A percentile compares a stretch with the other conserved stretches of the same genome.
phyloP scores from a whole-genome alignment of 768 basidiomycete genomes.

The Agaricus sinodeliciosus region DNA sequence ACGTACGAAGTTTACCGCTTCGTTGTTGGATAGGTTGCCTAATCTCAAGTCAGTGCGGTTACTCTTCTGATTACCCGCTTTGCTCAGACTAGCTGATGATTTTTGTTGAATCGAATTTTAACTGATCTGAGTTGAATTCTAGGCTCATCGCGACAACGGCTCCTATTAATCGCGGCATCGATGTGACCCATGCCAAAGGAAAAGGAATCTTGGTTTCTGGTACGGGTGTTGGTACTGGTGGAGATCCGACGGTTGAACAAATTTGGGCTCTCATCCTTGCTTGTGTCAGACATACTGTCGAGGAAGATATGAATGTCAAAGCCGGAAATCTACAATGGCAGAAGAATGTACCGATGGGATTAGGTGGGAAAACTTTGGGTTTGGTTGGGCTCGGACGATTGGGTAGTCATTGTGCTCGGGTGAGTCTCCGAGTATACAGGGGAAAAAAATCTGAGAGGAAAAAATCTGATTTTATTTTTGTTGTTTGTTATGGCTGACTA shows the following conservation, averaged over 20 bases:
- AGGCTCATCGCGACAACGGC: slow-evolving; percentile 58
- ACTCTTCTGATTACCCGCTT: not conserved
- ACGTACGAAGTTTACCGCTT: slow-evolving; percentile 47
- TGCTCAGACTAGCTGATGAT: too few relatives aligned
- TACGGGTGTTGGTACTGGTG: slow-evolving; percentile 27
- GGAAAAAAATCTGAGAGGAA: not conserved
- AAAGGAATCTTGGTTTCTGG: slow-evolving; percentile 49
- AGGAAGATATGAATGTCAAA: slow-evolving; percentile 45
- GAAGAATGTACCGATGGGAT: slow-evolving; percentile 38
- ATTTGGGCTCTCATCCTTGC: slow-evolving; percentile 59
- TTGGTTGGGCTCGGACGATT: slow-evolving; percentile 57
- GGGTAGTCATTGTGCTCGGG: slow-evolving; percentile 45
- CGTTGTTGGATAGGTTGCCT: slow-evolving; percentile 47
- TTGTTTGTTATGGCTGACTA: slow-evolving; percentile 15
- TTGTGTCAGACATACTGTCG: slow-evolving; percentile 39
- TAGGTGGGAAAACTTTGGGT: slow-evolving; percentile 50
- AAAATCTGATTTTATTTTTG: not conserved
- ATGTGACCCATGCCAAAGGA: slow-evolving; percentile 35
- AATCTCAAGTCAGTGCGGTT: slow-evolving; percentile 36
- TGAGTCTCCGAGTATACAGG: slow-evolving; percentile 12
- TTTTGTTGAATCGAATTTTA: not conserved
- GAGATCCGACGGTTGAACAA: slow-evolving; percentile 52
- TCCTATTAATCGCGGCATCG: slow-evolving; percentile 40
- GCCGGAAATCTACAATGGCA: slow-evolving; percentile 47
- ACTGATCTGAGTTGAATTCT: not conserved